phyloP scores from a whole-genome alignment of 179 eudicot species.

The Beta corolliflora region DNA sequence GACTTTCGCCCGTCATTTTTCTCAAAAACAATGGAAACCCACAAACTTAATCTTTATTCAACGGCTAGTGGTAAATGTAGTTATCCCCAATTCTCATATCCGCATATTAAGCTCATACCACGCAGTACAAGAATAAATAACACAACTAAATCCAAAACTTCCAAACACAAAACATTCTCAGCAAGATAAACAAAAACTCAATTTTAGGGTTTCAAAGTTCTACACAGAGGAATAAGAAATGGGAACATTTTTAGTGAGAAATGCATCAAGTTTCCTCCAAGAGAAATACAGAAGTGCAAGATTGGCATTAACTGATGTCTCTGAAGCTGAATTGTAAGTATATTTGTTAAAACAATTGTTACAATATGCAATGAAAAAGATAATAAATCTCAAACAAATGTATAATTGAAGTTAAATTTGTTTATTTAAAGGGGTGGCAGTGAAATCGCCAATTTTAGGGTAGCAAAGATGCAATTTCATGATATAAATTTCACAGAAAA shows the following conservation, averaged over 20 bases:
- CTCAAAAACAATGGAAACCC: neutral
- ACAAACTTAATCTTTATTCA: neutral
- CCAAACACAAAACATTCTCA: neutral
- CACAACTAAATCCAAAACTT: neutral
- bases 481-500: neutral
- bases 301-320: constrained; percentile 37
- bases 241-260: constrained; percentile 35
- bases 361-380: neutral
- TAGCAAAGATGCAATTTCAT: neutral
- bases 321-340: constrained; percentile 46
- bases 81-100: neutral
- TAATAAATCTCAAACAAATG: neutral
- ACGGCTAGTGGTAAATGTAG: too few species aligned
- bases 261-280: constrained; percentile 43
- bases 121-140: neutral
- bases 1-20: neutral
- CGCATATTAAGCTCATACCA: constrained; percentile 1
- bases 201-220: constrained; percentile 4
- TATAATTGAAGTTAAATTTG: neutral
- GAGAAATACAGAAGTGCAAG: constrained; percentile 26
- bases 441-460: neutral
- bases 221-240: neutral
- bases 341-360: neutral
- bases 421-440: neutral
- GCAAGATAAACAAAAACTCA: neutral